Percentiles rank a stretch among this genome's conserved stretches.
Conservation (phyloP, 2,329 filamentous ascomycete species). For the Whalleya microplaca region DNA sequence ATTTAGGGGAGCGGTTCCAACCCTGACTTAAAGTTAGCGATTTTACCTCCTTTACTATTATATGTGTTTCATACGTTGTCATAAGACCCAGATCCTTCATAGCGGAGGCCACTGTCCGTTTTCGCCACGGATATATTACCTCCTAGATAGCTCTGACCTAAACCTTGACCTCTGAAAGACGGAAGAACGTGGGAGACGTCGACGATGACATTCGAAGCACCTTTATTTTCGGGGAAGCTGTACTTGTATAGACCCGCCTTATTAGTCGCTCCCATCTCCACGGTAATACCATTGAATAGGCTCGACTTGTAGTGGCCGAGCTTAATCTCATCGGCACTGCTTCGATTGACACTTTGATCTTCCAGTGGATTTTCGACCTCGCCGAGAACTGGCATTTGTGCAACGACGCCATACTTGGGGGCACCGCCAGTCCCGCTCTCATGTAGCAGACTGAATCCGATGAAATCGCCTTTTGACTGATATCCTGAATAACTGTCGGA, state of each 20-base stretch:
- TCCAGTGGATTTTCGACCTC: slow-evolving; percentile 56
- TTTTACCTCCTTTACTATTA: not conserved
- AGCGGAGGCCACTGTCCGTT: slow-evolving; percentile 49
- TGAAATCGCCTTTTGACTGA: slow-evolving; percentile 54
- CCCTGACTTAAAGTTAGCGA: slow-evolving; percentile 41
- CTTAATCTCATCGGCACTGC: slow-evolving; percentile 51
- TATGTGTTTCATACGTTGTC: slow-evolving; percentile 53
- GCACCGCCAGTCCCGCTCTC: slow-evolving; percentile 70
- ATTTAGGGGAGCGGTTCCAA: slow-evolving; percentile 66
- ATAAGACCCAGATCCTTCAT: slow-evolving; percentile 64
- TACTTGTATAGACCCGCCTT: slow-evolving; percentile 66
- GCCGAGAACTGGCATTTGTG: slow-evolving; percentile 60
- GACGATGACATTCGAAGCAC: slow-evolving; percentile 55
- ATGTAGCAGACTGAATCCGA: slow-evolving; percentile 66
- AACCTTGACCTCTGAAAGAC: slow-evolving; percentile 61
- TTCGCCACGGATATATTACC: slow-evolving; percentile 58
- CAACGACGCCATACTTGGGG: slow-evolving; percentile 70
- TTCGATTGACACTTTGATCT: slow-evolving; percentile 59
- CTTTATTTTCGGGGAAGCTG: slow-evolving; percentile 50
- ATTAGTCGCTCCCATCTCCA: slow-evolving; percentile 60
- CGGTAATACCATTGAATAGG: slow-evolving; percentile 57
- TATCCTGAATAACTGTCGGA: slow-evolving; percentile 59
- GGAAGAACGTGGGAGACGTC: slow-evolving; percentile 70
- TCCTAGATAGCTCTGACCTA: slow-evolving; percentile 66
- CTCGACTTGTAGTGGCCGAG: slow-evolving; percentile 65